Evolutionary conservation across 1,139 yeast genomes (phyloP), one percentile per base, ranked within the genome.

Genomic region (Lodderomyces parapsilosis): DNA sequence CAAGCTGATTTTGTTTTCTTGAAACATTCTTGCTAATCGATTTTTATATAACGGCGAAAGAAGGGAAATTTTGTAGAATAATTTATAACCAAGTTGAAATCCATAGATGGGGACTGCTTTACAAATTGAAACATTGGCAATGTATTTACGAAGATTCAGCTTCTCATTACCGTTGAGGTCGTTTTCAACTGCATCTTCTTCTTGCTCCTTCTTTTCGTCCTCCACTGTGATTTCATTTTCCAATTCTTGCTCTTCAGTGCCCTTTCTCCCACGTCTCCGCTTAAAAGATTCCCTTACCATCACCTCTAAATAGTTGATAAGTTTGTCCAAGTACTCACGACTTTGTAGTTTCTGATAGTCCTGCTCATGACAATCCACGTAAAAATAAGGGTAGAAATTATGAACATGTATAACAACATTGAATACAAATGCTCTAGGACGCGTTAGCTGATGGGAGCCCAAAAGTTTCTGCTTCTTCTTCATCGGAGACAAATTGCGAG

Each of bases 31-130:
- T 0, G 86, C 69, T n/a, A 89, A 60, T 42, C 87, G 70, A 2
- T 78, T 65, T 32, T 74, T 68, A 53, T 80, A 79, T 3, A 75
- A 59, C 0, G 96, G 95, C 44, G 83, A 81, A 9, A 86, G 59
- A 17, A 89, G 59, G 35, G 80, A 76, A 3, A 93, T 78, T 58
- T 89, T 90, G 54, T 86, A 78, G 56, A 79, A 86, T 1, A 78
- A 65, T 15, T 66, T 56, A 68, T 80, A 77, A 0, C 90, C 91
- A 3, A 81, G 73, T 52, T 80, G 81, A 58, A 77, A 90, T 0
- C 98, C 98, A 59, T 93, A 93, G 42, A 90, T 83, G 0, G 96
- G 93, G 0, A 80, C 71, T 0, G 85, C 97, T 51, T 82, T 82
- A 44, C 95, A 86, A 0, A 88, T 60, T 0, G 83, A 69, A 0